Percentiles rank a stretch among this genome's conserved stretches.
phyloP scores from a whole-genome alignment of 306 rosid genomes.

The Rosa rugosa region DNA sequence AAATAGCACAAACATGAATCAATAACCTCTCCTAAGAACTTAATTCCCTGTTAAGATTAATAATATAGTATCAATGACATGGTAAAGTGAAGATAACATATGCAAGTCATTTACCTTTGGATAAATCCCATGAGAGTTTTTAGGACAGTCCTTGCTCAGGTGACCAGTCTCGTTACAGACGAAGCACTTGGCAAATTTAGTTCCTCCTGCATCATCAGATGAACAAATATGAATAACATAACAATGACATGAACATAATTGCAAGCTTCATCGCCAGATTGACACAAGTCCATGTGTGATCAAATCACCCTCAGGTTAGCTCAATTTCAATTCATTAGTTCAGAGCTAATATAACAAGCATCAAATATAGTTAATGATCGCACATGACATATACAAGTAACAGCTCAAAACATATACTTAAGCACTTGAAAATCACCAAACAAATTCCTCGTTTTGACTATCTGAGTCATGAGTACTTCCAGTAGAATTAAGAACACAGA shows the following conservation, averaged over 20 bases:
- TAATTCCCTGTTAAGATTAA: neutral
- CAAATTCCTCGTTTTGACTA: neutral
- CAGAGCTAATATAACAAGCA: neutral
- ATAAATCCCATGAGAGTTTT: slow-evolving; percentile 85
- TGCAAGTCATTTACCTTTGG: slow-evolving; percentile 62
- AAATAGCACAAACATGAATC: slow-evolving; percentile 15
- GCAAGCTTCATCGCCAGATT: neutral
- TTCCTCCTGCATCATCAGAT: slow-evolving; percentile 68
- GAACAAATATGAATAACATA: slow-evolving; percentile 16
- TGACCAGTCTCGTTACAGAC: slow-evolving; percentile 83
- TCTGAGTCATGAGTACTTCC: neutral
- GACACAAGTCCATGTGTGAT: neutral
- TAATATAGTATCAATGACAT: neutral
- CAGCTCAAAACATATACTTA: neutral
- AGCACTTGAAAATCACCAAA: neutral
- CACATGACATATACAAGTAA: neutral
- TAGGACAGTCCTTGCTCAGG: slow-evolving; percentile 87
- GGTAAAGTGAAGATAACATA: neutral
- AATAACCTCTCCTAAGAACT: neutral
- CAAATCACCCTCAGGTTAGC: neutral
- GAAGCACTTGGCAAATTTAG: slow-evolving; percentile 83
- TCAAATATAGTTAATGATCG: neutral
- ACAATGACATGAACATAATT: neutral
- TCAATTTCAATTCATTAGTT: neutral
- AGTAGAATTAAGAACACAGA: neutral